phyloP scores from a whole-genome alignment of 2,329 filamentous ascomycete genomes.

The Fusarium anguioides region DNA sequence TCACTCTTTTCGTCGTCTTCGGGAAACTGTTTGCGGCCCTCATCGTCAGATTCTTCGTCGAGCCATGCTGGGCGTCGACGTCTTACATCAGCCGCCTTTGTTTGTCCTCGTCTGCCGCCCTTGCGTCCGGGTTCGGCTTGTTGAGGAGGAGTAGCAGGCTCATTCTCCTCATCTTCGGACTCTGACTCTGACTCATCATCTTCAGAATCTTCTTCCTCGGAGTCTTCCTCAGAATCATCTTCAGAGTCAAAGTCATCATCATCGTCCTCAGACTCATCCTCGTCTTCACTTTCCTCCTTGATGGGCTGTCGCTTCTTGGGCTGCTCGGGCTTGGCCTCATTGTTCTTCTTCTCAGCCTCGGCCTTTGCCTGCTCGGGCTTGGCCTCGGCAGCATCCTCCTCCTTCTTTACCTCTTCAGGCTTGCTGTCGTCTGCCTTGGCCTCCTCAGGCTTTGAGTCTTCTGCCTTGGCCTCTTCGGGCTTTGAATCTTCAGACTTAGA shows the following conservation, averaged over 20 bases:
- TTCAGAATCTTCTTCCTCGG: slow-evolving; percentile 34
- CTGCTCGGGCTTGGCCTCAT: slow-evolving; percentile 22
- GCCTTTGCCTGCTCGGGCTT: slow-evolving; percentile 26
- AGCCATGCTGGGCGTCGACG: slow-evolving; percentile 40
- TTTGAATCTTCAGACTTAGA: slow-evolving; percentile 1
- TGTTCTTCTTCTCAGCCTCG: slow-evolving; percentile 4
- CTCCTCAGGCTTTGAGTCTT: slow-evolving; percentile 13
- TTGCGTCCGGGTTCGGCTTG: slow-evolving; percentile 22
- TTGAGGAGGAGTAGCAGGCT: slow-evolving; percentile 41
- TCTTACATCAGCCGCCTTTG: slow-evolving; percentile 24
- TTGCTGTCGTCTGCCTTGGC: slow-evolving; percentile 16
- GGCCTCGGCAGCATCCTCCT: not conserved
- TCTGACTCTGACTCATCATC: slow-evolving; percentile 38
- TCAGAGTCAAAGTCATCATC: slow-evolving; percentile 35
- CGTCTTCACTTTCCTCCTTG: slow-evolving; percentile 34
- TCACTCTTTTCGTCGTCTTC: not conserved
- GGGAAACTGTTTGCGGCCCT: slow-evolving; percentile 32
- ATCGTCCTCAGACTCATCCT: slow-evolving; percentile 29
- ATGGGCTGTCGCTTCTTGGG: slow-evolving; percentile 17
- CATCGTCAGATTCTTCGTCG: slow-evolving; percentile 40
- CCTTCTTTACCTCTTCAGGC: slow-evolving; percentile 22
- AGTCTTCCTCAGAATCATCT: slow-evolving; percentile 32
- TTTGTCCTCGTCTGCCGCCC: slow-evolving; percentile 4
- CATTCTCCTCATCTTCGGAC: slow-evolving; percentile 41
- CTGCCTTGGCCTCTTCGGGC: not conserved